Evolutionary conservation across 306 rosid species (phyloP).

Genomic region (Quercus bicolor): DNA sequence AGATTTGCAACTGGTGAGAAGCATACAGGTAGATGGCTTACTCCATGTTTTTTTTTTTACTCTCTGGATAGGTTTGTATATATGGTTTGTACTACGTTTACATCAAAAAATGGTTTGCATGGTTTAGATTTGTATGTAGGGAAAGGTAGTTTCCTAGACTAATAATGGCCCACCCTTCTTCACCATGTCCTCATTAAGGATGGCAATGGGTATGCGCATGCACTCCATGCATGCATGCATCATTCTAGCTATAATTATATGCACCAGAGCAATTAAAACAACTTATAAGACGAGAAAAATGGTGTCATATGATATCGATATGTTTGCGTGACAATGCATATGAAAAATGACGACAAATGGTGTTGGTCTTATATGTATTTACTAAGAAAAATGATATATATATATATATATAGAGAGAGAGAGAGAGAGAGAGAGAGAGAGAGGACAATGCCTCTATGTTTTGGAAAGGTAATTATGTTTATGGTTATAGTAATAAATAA

Average conservation of each 20-base stretch:
- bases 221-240: constrained; percentile 6
- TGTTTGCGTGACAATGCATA: neutral
- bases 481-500: no score
- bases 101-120: neutral
- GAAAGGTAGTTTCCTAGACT: neutral
- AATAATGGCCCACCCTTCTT: constrained; percentile 3
- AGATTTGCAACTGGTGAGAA: constrained; percentile 22
- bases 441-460: no score
- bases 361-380: neutral
- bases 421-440: no score
- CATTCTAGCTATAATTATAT: neutral
- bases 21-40: constrained; percentile 32
- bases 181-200: constrained; percentile 6
- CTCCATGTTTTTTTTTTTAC: neutral
- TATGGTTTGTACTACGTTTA: no score
- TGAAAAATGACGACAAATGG: neutral
- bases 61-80: neutral
- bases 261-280: neutral
- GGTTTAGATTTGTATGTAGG: neutral
- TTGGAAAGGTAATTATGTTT: no score
- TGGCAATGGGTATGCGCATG: constrained; percentile 6
- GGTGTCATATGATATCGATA: neutral
- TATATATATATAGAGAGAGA: no score
- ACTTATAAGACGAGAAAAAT: neutral
- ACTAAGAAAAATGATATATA: no score